Evolutionary conservation across 306 rosid species (phyloP).

Genomic region (Rosa rugosa): DNA sequence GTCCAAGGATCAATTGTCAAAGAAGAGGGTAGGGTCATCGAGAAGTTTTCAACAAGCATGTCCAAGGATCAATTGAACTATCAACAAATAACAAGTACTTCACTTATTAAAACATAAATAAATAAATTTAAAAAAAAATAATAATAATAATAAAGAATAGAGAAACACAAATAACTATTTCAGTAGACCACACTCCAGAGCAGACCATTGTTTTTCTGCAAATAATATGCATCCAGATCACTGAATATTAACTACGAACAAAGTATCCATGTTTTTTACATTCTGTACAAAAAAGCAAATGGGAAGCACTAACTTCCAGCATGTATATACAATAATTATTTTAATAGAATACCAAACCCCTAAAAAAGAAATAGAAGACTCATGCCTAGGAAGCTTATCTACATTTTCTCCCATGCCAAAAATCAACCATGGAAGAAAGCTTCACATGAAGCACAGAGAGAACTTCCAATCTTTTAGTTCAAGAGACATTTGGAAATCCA

Average conservation of each 20-base stretch:
- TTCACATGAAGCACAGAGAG: slow-evolving; percentile 29
- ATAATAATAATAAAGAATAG: no score
- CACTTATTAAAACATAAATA: no score
- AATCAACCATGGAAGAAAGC: slow-evolving; percentile 22
- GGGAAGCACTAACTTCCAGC: not conserved
- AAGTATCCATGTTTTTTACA: not conserved
- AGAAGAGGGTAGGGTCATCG: not conserved
- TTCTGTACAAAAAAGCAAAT: not conserved
- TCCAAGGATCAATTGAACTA: not conserved
- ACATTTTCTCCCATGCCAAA: slow-evolving; percentile 22
- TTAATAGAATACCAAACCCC: not conserved
- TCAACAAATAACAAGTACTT: not conserved
- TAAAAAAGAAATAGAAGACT: not conserved
- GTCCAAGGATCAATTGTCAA: not conserved
- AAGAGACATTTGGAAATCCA: not conserved
- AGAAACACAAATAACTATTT: not conserved
- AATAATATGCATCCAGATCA: not conserved
- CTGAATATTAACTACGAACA: not conserved
- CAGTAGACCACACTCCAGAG: not conserved
- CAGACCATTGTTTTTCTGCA: not conserved
- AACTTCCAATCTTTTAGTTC: slow-evolving; percentile 5
- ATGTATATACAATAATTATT: not conserved
- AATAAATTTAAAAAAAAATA: no score
- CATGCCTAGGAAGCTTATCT: slow-evolving; percentile 39
- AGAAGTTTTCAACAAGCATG: not conserved